Base-by-base conservation (phyloP, 805 yeast genomes). In the Starmerella bombi region DNA sequence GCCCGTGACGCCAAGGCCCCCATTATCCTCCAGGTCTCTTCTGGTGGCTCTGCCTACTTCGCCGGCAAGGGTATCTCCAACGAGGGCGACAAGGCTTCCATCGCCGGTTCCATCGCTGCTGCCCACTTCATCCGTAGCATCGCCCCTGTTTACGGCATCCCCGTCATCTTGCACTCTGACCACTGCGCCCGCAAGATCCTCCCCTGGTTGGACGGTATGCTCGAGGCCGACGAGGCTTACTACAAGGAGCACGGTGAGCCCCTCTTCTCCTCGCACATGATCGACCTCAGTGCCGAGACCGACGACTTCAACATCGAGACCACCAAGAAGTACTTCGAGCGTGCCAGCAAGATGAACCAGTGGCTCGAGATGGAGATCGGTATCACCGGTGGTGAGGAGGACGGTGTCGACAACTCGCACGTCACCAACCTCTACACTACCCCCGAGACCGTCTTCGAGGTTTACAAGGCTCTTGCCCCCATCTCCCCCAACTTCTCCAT, bases 381-480 rank as follows among this genome's bases (percentile, higher is more conserved):
- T 77, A 91, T 91, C 77, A 91, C 98, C 65, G 98, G 98, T 71
- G 98, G 98, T 79, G 98, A 91, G 74, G 98, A 91, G 72, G 98
- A 91, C 64, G 98, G 98, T 78, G 98, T 91, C 60, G 91, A 91
- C 80, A 91, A 91, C 77, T 93, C 88, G 69, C 73, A 76, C 65
- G 95, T 83, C 53, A 85, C 81, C 50, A 64, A 80, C 51, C 72
- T 91, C 59, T 91, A 88, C 81, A 91, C 98, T 56, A 75, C 77
- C 57, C 84, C 98, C 58, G 94, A 82, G 70, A 88, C 94, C 55
- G 94, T 91, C 42, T 91, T 63, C 70, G 76, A 75, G 53, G 97
- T 91, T 58, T 73, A 84, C 77, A 70, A 82, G 66, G 95, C 95
- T 45, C 74, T 91, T 56, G 59, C 80, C 41, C 81, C 91, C 65